A percentile compares a stretch with the other conserved stretches of the same genome.
Evolutionary conservation across 2,329 filamentous ascomycete species (phyloP).

Genomic region (Aureobasidium sp.): DNA sequence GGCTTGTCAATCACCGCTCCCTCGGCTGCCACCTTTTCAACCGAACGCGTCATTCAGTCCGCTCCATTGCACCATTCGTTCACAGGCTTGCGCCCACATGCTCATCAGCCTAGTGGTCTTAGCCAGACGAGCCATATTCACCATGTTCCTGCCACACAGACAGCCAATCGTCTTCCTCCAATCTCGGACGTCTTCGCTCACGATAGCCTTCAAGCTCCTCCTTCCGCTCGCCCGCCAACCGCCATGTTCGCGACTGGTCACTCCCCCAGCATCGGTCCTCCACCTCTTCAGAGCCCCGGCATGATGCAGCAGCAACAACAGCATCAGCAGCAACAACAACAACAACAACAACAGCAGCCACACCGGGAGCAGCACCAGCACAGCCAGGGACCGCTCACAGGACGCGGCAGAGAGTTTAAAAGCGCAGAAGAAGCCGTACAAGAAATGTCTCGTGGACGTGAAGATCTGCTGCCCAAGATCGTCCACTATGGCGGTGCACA

Average conservation of each 20-base stretch:
- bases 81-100: conserved; percentile 68
- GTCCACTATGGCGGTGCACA: conserved; percentile 94
- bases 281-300: conserved; percentile 67
- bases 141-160: conserved; percentile 79
- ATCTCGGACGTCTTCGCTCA: conserved; percentile 93
- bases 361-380: conserved; percentile 31
- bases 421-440: conserved; percentile 94
- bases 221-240: conserved; percentile 22
- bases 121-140: conserved; percentile 84
- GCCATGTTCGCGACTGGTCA: conserved; percentile 20
- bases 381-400: conserved; percentile 42
- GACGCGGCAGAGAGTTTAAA: conserved; percentile 74
- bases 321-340: conserved; percentile 23
- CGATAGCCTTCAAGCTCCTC: conserved; percentile 43
- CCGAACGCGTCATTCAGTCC: conserved; percentile 93
- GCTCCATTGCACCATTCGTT: conserved; percentile 93
- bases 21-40: conserved; percentile 81
- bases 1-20: conserved; percentile 93
- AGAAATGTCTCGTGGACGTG: conserved; percentile 79
- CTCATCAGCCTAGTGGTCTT: conserved; percentile 72
- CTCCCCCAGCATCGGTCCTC: conserved; percentile 47
- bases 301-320: conserved; percentile 45
- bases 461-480: conserved; percentile 84
- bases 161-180: conserved; percentile 82
- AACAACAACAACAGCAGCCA: conserved; percentile 27